phyloP scores from a whole-genome alignment of 2,329 filamentous ascomycete genomes.

The Rutstroemia sp. region DNA sequence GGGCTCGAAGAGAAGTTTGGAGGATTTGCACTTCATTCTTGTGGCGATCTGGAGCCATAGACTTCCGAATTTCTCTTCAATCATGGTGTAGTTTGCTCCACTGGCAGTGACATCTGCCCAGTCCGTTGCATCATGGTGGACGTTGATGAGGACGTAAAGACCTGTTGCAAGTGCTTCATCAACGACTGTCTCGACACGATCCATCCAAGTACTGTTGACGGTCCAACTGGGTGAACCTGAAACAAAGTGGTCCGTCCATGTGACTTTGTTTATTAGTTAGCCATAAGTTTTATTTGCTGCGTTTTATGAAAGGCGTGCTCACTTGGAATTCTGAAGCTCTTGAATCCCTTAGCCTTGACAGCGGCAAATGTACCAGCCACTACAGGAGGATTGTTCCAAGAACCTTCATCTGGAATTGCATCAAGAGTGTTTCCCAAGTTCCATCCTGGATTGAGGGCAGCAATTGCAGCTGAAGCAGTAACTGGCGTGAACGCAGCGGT shows the following conservation, averaged over 20 bases:
- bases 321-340: conserved; percentile 48
- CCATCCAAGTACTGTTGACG: conserved; percentile 46
- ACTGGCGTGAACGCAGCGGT: conserved; percentile 17
- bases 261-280: conserved; percentile 34
- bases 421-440: conserved; percentile 55
- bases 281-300: neutral
- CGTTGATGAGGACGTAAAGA: conserved; percentile 48
- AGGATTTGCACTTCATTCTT: conserved; percentile 46
- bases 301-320: conserved; percentile 1
- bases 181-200: conserved; percentile 49
- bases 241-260: conserved; percentile 50
- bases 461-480: conserved; percentile 29
- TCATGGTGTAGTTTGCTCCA: conserved; percentile 40
- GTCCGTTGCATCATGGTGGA: conserved; percentile 52
- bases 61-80: conserved; percentile 48
- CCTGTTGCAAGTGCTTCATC: conserved; percentile 45
- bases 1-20: conserved; percentile 47
- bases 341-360: conserved; percentile 47
- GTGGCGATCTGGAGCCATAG: conserved; percentile 52
- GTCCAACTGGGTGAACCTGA: conserved; percentile 43
- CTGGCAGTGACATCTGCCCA: conserved; percentile 46
- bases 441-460: conserved; percentile 48
- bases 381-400: conserved; percentile 50
- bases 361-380: conserved; percentile 42
- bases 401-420: conserved; percentile 46